Evolutionary conservation across 148 eudicot species (phyloP).

Genomic region (Suaeda aralocaspica): DNA sequence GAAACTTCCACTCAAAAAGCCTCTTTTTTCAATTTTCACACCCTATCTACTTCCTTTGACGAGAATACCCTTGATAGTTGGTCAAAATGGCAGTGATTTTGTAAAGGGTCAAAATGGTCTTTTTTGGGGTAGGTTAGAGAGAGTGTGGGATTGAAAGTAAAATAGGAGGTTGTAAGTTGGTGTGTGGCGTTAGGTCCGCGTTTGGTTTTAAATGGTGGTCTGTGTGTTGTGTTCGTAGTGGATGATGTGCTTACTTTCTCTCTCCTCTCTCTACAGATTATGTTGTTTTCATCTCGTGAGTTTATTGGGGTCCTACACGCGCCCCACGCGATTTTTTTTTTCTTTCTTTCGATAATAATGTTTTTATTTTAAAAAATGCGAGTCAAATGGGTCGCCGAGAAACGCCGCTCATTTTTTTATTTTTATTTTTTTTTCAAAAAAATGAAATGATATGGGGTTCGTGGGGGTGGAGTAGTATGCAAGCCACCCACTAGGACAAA

Average conservation of each 20-base stretch:
- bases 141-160: not conserved
- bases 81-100: not conserved
- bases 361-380: not conserved
- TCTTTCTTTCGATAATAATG: not conserved
- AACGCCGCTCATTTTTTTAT: conserved; percentile 15
- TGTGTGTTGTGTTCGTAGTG: not conserved
- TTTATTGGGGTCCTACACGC: no score
- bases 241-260: conserved; percentile 11
- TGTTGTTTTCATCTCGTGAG: not conserved
- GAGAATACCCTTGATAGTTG: not conserved
- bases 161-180: conserved; percentile 15
- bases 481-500: conserved; percentile 13
- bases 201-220: conserved; percentile 18
- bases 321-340: conserved; percentile 4
- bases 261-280: not conserved
- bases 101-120: conserved; percentile 1
- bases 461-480: conserved; percentile 13
- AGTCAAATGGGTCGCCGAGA: conserved; percentile 26
- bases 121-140: not conserved
- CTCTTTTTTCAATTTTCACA: conserved; percentile 1
- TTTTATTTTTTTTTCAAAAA: not conserved
- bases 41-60: not conserved
- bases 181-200: conserved; percentile 30
- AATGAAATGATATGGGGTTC: not conserved
- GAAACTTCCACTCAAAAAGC: conserved; percentile 29